Evolutionary conservation across 2,329 filamentous ascomycete species (phyloP), one percentile per base, ranked within the genome.

Genomic region (Fonsecaea erecta): DNA sequence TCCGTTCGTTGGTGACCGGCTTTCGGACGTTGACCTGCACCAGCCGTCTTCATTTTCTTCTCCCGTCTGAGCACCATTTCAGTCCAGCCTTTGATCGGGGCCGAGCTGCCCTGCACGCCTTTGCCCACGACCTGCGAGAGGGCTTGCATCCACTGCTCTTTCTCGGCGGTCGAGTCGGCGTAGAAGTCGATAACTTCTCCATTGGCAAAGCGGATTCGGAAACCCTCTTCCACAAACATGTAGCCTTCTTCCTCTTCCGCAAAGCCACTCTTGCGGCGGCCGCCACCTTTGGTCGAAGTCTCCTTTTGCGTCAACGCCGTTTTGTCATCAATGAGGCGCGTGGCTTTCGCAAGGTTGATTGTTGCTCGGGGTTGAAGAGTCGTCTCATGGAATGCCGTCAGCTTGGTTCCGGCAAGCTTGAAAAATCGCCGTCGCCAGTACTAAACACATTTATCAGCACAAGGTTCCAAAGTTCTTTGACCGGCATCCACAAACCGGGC

Each of bases 141-240:
- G 14, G 92, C 90, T 76, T 88, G 88, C 90, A 99, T 95, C 95
- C 95, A 99, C 61, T 88, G 90, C 52, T 97, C 92, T 80, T 98
- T 99, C 75, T 95, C 90, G 43, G 86, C 86, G 1, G 89, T 86
- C 34, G 88, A 93, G 78, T 98, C 94, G 74, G 94, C 95, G 75
- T 99, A 98, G 77, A 98, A 98, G 82, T 98, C 94, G 75, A 99
- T 99, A 69, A 97, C 88, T 80, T 99, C 95, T 67, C 95, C 95
- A 74, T 99, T 99, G 76, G 92, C 96, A 79, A 99, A 99, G 64
- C 94, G 92, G 76, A 99, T 96, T 46, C 95, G 92, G 89, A 99
- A 99, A 2, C 95, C 95, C 77, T 99, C 95, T 77, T 99, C 95
- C 60, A 99, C 94, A 77, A 99, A 99, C 91, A 97, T 97, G 82